Evolutionary conservation across 2,329 filamentous ascomycete species (phyloP), one percentile per base, ranked within the genome.

Genomic region (Fusarium tjaetaba): DNA sequence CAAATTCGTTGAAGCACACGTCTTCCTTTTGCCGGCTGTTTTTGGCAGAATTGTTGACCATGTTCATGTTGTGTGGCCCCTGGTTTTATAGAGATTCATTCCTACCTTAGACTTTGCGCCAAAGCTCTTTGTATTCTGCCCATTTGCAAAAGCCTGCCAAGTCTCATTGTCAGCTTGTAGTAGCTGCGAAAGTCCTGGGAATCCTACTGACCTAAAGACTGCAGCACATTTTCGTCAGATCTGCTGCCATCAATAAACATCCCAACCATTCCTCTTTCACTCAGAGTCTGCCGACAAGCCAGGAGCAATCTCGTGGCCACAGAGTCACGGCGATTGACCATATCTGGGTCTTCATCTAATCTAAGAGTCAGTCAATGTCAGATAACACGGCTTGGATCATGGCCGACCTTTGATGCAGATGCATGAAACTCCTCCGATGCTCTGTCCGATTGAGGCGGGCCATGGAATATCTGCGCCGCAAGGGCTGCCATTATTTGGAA

Each of bases 371-470:
- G 74, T 52, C 18, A 57, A 46, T 32, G 11, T 28, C 14, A 24
- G 51, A 67, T 39, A 71, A 72, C 49, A 24, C 43, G 38, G 18
- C 30, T 70, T 38, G 24, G 20, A 26, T 32, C n/a, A 24, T 43
- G 43, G 84, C 86, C 68, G 78, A 89, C 89, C 86, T 77, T 83
- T 81, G 70, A 90, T 86, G 79, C 87, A 90, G 59, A 91, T 87
- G 78, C 89, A 91, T n/a, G 88, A 86, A 41, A 89, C 85, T 32
- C 89, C 89, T 51, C 89, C 89, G 46, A 89, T 85, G 66, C 87
- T 83, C 48, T 80, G 78, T 16, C 85, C 86, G 63, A 90, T 85
- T 5, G 80, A 83, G 46, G 81, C 80, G 11, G 88, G 85, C 89
- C 89, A 91, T 3, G 88, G 88, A 15, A 91, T 79, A 72, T 90